Conservation (phyloP, 371 early-diverging fungal genomes). For the Haplosporangium sp. region DNA sequence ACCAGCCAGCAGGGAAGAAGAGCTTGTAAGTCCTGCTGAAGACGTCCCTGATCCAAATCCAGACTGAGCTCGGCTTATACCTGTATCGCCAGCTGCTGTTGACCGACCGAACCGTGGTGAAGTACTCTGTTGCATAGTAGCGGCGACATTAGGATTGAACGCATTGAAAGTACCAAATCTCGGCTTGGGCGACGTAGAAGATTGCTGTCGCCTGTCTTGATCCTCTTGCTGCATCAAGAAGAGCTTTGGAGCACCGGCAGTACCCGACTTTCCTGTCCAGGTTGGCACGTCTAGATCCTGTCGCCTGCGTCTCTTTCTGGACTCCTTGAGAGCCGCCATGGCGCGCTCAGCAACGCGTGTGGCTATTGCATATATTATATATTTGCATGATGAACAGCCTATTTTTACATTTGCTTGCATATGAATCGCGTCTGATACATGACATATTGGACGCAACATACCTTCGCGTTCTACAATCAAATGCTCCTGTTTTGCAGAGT, state of each 20-base stretch:
- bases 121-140: conserved; percentile 12
- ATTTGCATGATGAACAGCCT: neutral
- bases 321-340: conserved; percentile 65
- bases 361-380: conserved; percentile 41
- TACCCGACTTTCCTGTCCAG: conserved; percentile 76
- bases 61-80: neutral
- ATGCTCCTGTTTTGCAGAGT: conserved; percentile 71
- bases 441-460: conserved; percentile 53
- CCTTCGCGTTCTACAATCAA: conserved; percentile 83
- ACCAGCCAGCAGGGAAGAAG: conserved; percentile 58
- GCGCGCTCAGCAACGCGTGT: conserved; percentile 67
- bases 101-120: conserved; percentile 26
- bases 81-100: conserved; percentile 6
- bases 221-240: conserved; percentile 40
- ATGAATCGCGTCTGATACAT: neutral
- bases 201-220: conserved; percentile 22
- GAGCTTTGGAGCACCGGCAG: conserved; percentile 38
- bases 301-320: conserved; percentile 57
- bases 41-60: conserved; percentile 21
- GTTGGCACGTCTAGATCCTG: conserved; percentile 69
- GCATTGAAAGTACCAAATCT: conserved; percentile 59
- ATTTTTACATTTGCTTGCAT: neutral
- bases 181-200: conserved; percentile 60
- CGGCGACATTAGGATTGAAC: conserved; percentile 34
- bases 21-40: conserved; percentile 23